phyloP scores from a whole-genome alignment of 306 rosid genomes.

The Vigna nakashimae region DNA sequence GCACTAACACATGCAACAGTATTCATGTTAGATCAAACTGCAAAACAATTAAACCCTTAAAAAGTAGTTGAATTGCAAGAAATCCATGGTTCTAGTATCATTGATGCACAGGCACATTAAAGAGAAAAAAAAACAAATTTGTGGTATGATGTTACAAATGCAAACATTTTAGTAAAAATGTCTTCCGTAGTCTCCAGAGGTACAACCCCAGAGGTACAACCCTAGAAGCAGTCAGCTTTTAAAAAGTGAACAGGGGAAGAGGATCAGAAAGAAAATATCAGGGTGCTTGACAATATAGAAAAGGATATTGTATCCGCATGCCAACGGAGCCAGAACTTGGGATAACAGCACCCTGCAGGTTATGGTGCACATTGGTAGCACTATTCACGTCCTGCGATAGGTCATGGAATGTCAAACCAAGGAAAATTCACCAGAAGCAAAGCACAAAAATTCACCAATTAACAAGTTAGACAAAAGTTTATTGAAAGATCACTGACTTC shows the following conservation, averaged over 20 bases:
- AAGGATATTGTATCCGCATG: constrained; percentile 99
- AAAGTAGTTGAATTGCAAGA: not conserved
- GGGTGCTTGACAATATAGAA: constrained; percentile 36
- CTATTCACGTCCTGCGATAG: constrained; percentile 85
- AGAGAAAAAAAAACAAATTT: not conserved
- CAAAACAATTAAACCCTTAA: constrained; percentile 17
- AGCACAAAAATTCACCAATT: not conserved
- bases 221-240: constrained; percentile 11
- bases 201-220: constrained; percentile 1
- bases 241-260: not conserved
- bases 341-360: constrained; percentile 96
- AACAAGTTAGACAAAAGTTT: constrained; percentile 10
- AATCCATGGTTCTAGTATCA: not conserved
- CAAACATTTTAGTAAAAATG: constrained; percentile 20
- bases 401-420: constrained; percentile 29
- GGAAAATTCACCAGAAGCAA: constrained; percentile 9
- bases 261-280: constrained; percentile 17
- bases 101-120: constrained; percentile 3
- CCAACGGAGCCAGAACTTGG: constrained; percentile 99
- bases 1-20: constrained; percentile 12
- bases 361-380: constrained; percentile 89
- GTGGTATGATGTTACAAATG: constrained; percentile 7
- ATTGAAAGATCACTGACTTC: constrained; percentile 69
- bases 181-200: not conserved
- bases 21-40: not conserved